Base-by-base conservation (phyloP, 768 basidiomycete species). In the Lentinula raphanica region DNA sequence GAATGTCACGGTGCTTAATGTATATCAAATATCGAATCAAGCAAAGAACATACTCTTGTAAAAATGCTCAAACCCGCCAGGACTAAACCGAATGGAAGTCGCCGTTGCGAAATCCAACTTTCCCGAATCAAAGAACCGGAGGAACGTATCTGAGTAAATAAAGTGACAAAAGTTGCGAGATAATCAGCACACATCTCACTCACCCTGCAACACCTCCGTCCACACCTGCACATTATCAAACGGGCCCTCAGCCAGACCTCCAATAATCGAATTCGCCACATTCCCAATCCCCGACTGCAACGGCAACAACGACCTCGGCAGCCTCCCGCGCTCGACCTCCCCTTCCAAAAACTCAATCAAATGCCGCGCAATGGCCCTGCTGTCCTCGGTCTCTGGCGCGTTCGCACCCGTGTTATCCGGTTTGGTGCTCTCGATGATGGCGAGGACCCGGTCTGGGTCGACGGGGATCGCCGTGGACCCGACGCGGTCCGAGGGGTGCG, bases 191-290 rank as follows among this genome's bases (percentile, higher is more conserved):
- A n/a, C n/a, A n/a, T n/a, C n/a, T n/a, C n/a, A 44, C 54, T 15
- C 45, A 71, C 74, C 74, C 59, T 78, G 78, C 25, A 80, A 62
- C 2, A 79, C 79, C 65, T 79, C 79, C 6, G 77, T 80, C 77
- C 77, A 80, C 9, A 79, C 79, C 63, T 76, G 75, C 5, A 80
- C 78, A 53, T 76, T 69, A 36, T 80, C 74, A 51, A 79, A 80
- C 0, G 79, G 78, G 1, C 78, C 79, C 0, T 76, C 76, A 0
- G 78, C 78, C 1, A 79, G 67, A 3, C 78, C 78, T 2, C 78
- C 79, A 59, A 80, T 80, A 56, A 80, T 79, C 0, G 73, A 76
- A 58, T 80, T 79, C 7, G 78, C 78, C 5, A 79, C 78, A 58
- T 80, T 79, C 0, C 78, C 78, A 15, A 79, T 79, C 1, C 78